Base-by-base conservation (phyloP, 345 rosid genomes). In the Angophora floribunda region DNA sequence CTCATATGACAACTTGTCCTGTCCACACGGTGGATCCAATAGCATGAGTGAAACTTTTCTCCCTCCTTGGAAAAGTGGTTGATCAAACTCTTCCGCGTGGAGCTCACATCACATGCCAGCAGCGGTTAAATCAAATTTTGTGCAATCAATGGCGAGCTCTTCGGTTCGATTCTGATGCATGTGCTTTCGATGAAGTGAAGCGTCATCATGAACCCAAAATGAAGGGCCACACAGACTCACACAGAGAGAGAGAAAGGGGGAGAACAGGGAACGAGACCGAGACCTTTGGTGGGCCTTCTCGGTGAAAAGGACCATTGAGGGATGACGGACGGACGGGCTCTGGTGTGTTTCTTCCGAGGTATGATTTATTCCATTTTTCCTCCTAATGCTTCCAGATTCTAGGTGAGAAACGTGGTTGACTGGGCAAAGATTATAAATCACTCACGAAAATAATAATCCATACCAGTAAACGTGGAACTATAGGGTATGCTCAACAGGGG, bases 401-500 rank as follows among this genome's bases (percentile, higher is more conserved):
- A 52, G 84, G 90, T 24, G 67, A 89, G 95, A 94, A 92, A 92
- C 95, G 95, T 94, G 95, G 85, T 94, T 92, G 94, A 93, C 94
- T 90, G 84, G 53, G 87, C 92, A 91, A 92, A 90, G 90, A 87
- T 91, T 36, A 88, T 70, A 87, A 86, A 80, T 63, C 30, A 11
- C 24, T n/a, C 79, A 59, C 11, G 47, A 28, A 52, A 51, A 52
- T 15, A 45, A 32, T 52, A 19, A 52, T 26, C 13, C 26, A 53
- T 85, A 36, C n/a, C 65, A 55, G 85, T 32, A 90, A 87, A 88
- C 67, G 85, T 88, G 86, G 89, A 88, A 88, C 78, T 6, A 7
- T 70, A 26, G 10, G 28, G 80, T 26, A 4, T 36, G 80, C 32
- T 9, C 21, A 49, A 5, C 4, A 45, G 51, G 9, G 88, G 88